Conservation (phyloP, 805 yeast species). For the Ogataea pignaliae region DNA sequence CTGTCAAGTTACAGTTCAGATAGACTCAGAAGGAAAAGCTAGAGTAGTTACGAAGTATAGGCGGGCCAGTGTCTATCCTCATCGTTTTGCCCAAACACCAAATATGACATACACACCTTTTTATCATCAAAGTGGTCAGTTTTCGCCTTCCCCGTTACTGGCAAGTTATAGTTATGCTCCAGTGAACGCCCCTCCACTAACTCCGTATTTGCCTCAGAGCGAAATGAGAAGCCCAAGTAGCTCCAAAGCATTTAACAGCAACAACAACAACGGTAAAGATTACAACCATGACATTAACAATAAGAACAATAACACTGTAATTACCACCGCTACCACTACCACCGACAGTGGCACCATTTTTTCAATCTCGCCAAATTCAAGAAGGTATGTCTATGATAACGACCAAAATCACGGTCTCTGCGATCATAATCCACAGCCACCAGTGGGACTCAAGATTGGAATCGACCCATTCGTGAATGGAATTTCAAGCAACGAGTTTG, state of each 20-base stretch:
- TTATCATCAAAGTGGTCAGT: neutral
- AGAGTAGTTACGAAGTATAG: conserved; percentile 23
- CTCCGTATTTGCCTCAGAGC: neutral
- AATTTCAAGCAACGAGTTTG: conserved; percentile 24
- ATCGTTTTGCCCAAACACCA: conserved; percentile 12
- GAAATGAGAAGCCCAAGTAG: no score
- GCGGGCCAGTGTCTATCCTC: neutral
- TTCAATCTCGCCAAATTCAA: neutral
- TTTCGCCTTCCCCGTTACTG: conserved; percentile 3
- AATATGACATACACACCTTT: conserved; percentile 6
- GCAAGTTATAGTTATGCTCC: neutral
- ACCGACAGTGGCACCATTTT: neutral
- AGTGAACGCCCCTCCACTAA: conserved; percentile 1
- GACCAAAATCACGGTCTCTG: no score
- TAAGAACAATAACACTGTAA: no score
- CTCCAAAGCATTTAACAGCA: no score
- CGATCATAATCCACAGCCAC: conserved; percentile 6
- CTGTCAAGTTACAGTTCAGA: conserved; percentile 20
- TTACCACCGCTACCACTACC: no score
- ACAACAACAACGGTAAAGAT: no score
- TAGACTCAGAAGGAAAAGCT: conserved; percentile 27
- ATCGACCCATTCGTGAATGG: conserved; percentile 28
- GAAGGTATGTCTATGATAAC: neutral
- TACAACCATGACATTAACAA: no score
- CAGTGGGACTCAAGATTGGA: conserved; percentile 23